Evolutionary conservation across 176 grass and related monocot species (phyloP).

Genomic region (Elaeis guineensis): DNA sequence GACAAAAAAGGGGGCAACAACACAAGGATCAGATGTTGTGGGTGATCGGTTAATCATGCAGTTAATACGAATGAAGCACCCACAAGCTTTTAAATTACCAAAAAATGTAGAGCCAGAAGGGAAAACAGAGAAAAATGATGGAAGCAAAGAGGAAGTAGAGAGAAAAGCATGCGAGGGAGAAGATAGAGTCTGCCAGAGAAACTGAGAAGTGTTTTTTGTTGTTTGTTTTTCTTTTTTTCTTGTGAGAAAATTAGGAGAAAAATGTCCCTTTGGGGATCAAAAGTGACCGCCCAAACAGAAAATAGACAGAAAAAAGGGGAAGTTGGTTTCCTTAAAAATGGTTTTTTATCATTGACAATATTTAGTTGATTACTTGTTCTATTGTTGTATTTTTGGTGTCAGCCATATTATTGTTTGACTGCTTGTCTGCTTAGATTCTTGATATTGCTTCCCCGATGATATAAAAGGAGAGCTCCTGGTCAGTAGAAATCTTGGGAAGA

Average conservation of each 20-base stretch:
- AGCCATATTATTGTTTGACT: neutral
- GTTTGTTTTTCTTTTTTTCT: neutral
- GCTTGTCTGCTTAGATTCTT: slow-evolving; percentile 2
- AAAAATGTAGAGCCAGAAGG: neutral
- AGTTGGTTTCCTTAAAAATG: neutral
- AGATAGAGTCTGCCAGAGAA: neutral
- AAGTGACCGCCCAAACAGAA: neutral
- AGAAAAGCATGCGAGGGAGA: neutral
- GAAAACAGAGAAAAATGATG: neutral
- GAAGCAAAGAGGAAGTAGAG: neutral
- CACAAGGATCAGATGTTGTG: neutral
- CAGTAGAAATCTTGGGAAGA: slow-evolving; percentile 3
- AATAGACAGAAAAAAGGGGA: neutral
- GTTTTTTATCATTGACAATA: slow-evolving; percentile 14
- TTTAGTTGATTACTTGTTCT: neutral
- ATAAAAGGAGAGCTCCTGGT: slow-evolving; percentile 17
- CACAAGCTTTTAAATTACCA: neutral
- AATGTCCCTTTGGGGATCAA: neutral
- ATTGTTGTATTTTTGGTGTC: slow-evolving; percentile 5
- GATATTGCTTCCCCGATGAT: slow-evolving; percentile 2
- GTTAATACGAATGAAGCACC: slow-evolving; percentile 2
- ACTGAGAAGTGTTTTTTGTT: slow-evolving; percentile 26
- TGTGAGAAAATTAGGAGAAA: slow-evolving; percentile 1
- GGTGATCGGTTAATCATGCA: neutral
- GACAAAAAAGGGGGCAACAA: slow-evolving; percentile 18